Conservation (phyloP, 2,329 filamentous ascomycete species). For the Cladosporium sp. region DNA sequence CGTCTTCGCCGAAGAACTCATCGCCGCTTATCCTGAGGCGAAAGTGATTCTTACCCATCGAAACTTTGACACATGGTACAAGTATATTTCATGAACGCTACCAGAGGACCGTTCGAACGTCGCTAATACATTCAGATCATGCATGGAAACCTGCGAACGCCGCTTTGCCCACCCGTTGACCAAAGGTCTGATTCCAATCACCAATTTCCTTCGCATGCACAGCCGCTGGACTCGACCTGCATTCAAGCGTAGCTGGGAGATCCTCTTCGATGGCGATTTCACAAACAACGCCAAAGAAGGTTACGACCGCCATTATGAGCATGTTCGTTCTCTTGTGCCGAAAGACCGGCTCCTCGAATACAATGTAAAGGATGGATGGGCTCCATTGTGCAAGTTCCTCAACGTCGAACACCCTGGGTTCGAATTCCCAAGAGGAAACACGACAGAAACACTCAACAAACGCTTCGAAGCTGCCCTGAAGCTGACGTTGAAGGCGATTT, state of each 20-base stretch:
- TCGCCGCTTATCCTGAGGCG: conserved; percentile 21
- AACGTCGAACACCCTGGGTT: conserved; percentile 2
- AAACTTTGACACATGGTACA: conserved; percentile 40
- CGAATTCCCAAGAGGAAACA: conserved; percentile 4
- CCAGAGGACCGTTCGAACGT: background rate
- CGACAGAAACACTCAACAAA: conserved; percentile 1
- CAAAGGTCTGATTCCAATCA: conserved; percentile 5
- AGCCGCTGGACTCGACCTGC: conserved; percentile 5
- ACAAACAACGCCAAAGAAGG: conserved; percentile 2
- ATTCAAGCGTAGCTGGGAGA: conserved; percentile 5
- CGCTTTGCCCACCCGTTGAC: conserved; percentile 6
- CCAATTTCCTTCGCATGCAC: conserved; percentile 1
- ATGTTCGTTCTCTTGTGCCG: conserved; percentile 8
- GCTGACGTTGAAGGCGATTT: conserved; percentile 1
- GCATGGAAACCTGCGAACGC: conserved; percentile 7
- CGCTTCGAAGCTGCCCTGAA: conserved; percentile 3
- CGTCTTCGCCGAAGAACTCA: conserved; percentile 20
- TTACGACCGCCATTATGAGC: conserved; percentile 13
- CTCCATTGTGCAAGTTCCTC: conserved; percentile 8
- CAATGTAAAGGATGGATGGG: conserved; percentile 11
- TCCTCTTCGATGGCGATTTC: conserved; percentile 11
- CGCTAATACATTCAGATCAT: background rate
- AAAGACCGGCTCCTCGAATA: conserved; percentile 14
- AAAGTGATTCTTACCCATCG: conserved; percentile 48
- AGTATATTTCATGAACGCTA: background rate